phyloP scores from a whole-genome alignment of 2,329 filamentous ascomycete species.

The Aspergillus novofumigatus region DNA sequence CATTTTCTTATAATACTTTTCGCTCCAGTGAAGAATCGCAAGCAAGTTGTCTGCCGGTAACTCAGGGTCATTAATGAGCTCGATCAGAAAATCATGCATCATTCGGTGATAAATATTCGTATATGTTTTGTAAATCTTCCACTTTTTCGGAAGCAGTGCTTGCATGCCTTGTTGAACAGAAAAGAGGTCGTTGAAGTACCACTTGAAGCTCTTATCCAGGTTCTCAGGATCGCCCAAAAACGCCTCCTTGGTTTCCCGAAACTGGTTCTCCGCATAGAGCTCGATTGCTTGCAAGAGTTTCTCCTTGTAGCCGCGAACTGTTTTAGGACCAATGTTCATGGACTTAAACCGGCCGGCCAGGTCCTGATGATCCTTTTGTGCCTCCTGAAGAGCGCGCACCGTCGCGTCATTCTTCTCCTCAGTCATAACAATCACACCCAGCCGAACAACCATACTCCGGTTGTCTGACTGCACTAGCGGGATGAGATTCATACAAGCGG shows the following conservation, averaged over 20 bases:
- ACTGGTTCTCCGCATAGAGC: slow-evolving; percentile 67
- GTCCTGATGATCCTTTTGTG: slow-evolving; percentile 91
- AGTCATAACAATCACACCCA: slow-evolving; percentile 88
- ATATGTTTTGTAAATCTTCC: slow-evolving; percentile 91
- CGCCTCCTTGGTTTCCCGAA: slow-evolving; percentile 64
- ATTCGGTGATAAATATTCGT: slow-evolving; percentile 84
- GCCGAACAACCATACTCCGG: slow-evolving; percentile 79
- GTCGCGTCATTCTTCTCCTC: slow-evolving; percentile 96
- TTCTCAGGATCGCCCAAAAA: slow-evolving; percentile 80
- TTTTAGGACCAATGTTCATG: slow-evolving; percentile 88
- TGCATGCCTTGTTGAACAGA: slow-evolving; percentile 92
- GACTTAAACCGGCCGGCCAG: slow-evolving; percentile 90
- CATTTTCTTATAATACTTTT: slow-evolving; percentile 97
- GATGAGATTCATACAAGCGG: slow-evolving; percentile 85
- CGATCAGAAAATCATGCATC: slow-evolving; percentile 91
- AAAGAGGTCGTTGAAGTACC: slow-evolving; percentile 98
- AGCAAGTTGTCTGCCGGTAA: slow-evolving; percentile 84
- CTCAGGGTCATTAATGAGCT: slow-evolving; percentile 76
- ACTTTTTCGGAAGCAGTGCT: slow-evolving; percentile 87
- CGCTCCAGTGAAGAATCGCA: slow-evolving; percentile 89
- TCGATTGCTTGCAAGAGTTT: slow-evolving; percentile 83
- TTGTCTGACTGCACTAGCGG: slow-evolving; percentile 82
- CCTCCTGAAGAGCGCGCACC: slow-evolving; percentile 86
- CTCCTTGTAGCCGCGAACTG: slow-evolving; percentile 91
- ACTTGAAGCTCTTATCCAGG: slow-evolving; percentile 83